A percentile compares a stretch with the other conserved stretches of the same genome.
Evolutionary conservation across 257 asterid species (phyloP).

Genomic region (Dorcoceras hygrometricum): DNA sequence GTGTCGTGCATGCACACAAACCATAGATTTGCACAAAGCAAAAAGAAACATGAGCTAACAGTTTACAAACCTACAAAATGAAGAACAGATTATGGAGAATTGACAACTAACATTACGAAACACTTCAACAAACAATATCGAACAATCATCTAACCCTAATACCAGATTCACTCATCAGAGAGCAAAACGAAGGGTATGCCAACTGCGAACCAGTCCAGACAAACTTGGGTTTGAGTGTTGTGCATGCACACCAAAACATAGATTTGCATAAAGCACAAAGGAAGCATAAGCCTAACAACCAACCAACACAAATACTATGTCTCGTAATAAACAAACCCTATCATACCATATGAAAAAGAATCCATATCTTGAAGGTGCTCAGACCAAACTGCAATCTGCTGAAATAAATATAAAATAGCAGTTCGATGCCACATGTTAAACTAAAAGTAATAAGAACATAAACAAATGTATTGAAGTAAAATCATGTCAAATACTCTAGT

Average conservation of each 20-base stretch:
- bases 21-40: neutral
- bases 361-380: constrained; percentile 60
- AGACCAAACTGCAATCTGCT: constrained; percentile 57
- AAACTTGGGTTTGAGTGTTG: neutral
- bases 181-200: neutral
- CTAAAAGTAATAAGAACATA: constrained; percentile 25
- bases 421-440: constrained; percentile 43
- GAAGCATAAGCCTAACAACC: neutral
- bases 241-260: constrained; percentile 13
- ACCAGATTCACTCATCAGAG: neutral
- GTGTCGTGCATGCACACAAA: constrained; percentile 16
- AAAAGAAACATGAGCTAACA: neutral
- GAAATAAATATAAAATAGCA: constrained; percentile 44
- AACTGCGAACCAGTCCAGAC: neutral
- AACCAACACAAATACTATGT: constrained; percentile 17
- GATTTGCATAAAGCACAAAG: neutral
- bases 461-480: constrained; percentile 19
- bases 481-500: neutral
- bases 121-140: too few relatives aligned
- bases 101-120: too few relatives aligned
- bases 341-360: constrained; percentile 59
- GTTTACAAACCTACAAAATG: constrained; percentile 12
- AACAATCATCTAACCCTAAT: neutral
- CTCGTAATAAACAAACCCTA: constrained; percentile 42
- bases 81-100: too few relatives aligned